Evolutionary conservation across 2,329 filamentous ascomycete species (phyloP), one percentile per base, ranked within the genome.

Genomic region (Trichoderma koningiopsis): DNA sequence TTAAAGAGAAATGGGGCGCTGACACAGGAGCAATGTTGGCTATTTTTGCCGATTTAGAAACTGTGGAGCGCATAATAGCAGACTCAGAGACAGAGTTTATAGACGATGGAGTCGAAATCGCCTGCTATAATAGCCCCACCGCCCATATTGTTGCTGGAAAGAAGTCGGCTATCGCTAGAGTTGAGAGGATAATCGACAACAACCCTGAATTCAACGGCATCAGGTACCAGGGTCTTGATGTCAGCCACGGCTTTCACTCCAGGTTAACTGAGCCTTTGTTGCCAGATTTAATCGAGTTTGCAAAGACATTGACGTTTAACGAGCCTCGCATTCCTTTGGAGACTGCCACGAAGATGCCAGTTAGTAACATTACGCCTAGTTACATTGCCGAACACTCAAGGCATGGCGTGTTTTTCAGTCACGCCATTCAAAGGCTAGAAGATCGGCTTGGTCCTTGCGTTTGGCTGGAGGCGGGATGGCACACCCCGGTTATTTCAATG

Each of bases 11-110:
- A 14, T 83, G 80, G 79, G 77, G 79, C 1, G 6, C 70, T 0
- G 80, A 82, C 7, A 53, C 49, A 5, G 81, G 80, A 0, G 49
- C 73, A 3, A 83, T 83, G 81, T 27, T 81, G 13, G 73, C 74
- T 0, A 49, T 79, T 40, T 35, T 56, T 22, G 43, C 65, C 22
- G 49, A 61, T 8, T 8, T 55, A 14, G 57, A 68, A 22, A 22
- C 35, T 24, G 43, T 62, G 1, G 56, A 47, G 13, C 16, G n/a
- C 10, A 58, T 58, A 1, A 14, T 58, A 35, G 43, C 55, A n/a
- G 24, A 37, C 43, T 33, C 43, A 31, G 19, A 59, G n/a, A 56
- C 59, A 6, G 22, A 31, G 16, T 14, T n/a, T 8, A 6, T 24
- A 22, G 24, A 62, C 10, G 11, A 37, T 33, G 22, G 29, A 7